These are phyloP conservation scores for Talaromyces sp. DNA, from an alignment of 2,329 filamentous ascomycete genomes.

Conservation along the genomic window DNA sequence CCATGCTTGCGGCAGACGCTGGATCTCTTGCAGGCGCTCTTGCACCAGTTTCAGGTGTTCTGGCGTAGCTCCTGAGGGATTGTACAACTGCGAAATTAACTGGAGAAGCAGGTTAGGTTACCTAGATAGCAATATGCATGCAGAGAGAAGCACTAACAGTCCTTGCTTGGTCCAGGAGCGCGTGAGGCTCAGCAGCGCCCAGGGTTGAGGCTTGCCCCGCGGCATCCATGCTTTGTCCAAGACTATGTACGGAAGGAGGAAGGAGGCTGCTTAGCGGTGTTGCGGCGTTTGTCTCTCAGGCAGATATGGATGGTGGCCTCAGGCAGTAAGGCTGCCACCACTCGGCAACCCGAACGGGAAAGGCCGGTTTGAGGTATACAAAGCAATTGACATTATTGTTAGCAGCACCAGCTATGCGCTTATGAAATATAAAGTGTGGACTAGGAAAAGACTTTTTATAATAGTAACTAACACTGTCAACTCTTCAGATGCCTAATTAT, in stretches of 20 bases:
- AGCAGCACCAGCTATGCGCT: neutral
- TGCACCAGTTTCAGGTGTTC: conserved; percentile 52
- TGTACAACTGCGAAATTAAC: conserved; percentile 37
- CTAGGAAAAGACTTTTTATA: neutral
- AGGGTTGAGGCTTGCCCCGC: conserved; percentile 21
- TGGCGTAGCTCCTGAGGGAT: conserved; percentile 40
- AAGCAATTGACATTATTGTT: neutral
- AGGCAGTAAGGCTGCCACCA: neutral
- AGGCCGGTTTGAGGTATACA: neutral
- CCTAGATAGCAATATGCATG: neutral
- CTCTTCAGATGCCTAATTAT: neutral
- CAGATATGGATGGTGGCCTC: neutral
- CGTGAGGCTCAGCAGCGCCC: conserved; percentile 19
- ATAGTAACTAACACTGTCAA: neutral
- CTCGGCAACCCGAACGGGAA: conserved; percentile 17
- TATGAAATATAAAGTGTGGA: neutral
- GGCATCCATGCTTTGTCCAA: conserved; percentile 14
- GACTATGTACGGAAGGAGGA: conserved; percentile 14
- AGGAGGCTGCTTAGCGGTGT: conserved; percentile 7
- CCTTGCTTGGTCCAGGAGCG: conserved; percentile 24
- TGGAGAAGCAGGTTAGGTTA: conserved; percentile 15
- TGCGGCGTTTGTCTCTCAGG: neutral
- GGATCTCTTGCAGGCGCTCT: conserved; percentile 69
- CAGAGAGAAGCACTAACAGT: conserved; percentile 14
- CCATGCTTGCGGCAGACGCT: conserved; percentile 79